phyloP scores from a whole-genome alignment of 1,139 yeast species.

The Pichia sp. region DNA sequence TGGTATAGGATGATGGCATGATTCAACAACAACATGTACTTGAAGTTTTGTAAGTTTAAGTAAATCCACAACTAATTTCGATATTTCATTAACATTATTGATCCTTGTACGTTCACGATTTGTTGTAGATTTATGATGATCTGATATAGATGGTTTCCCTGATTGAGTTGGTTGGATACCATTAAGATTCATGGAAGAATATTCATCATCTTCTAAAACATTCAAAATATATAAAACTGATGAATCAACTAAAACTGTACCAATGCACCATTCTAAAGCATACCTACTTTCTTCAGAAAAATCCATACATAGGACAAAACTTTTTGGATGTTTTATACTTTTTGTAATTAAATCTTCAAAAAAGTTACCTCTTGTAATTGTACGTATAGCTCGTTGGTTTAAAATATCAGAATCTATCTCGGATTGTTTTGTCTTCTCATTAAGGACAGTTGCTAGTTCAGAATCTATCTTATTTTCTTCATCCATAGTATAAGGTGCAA shows the following conservation, averaged over 20 bases:
- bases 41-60: conserved; percentile 67
- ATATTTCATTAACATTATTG: conserved; percentile 55
- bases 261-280: conserved; percentile 87
- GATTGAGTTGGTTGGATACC: conserved; percentile 24
- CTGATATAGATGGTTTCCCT: conserved; percentile 27
- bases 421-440: conserved; percentile 54
- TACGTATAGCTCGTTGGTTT: conserved; percentile 56
- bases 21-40: conserved; percentile 69
- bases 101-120: conserved; percentile 42
- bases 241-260: conserved; percentile 79
- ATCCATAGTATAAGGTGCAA: conserved; percentile 61
- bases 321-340: conserved; percentile 39
- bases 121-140: conserved; percentile 28
- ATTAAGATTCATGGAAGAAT: conserved; percentile 29
- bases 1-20: conserved; percentile 81
- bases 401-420: conserved; percentile 52
- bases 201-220: conserved; percentile 65
- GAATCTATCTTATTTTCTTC: conserved; percentile 63
- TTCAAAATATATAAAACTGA: conserved; percentile 76
- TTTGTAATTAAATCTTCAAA: conserved; percentile 39
- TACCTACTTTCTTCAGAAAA: conserved; percentile 79
- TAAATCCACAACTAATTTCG: conserved; percentile 51
- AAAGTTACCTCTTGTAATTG: conserved; percentile 65
- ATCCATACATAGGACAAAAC: conserved; percentile 74
- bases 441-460: conserved; percentile 54